Evolutionary conservation across 78 protist species (phyloP), one percentile per base, ranked within the genome.

Genomic region (Goniomonas avonlea): DNA sequence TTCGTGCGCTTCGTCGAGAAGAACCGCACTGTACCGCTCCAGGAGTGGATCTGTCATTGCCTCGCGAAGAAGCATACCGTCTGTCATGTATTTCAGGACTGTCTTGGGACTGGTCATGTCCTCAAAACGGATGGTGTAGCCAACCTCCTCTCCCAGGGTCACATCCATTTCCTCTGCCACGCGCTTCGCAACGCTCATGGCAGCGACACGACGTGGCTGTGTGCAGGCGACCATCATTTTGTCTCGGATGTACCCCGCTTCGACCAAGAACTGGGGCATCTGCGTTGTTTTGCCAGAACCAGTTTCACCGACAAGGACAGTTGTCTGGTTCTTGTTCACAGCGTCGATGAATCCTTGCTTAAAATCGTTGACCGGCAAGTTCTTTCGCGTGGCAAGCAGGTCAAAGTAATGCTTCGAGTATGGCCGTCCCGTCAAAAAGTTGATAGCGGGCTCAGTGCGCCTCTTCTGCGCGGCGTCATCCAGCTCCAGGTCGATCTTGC

Each of bases 1-100:
- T 86, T 98, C 99, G 88, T 98, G 99, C 8, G 99, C 99, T 80
- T 98, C 99, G 83, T 98, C 99, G 32, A 98, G 83, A 3, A 98
- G 84, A n/a, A 98, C 82, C 61, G 15, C 59, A 40, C 31, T 23
- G 80, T 93, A 95, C 29, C 88, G 59, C 37, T 53, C 48, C 48
- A 96, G 90, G 37, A 65, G 39, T 18, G 99, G 98, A 75, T 96
- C 99, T 4, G 41, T 43, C 97, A 94, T 91, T 31, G 98, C 92
- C 86, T 96, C 99, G 18, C 99, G 84, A 23, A 98, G 89, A 0
- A 98, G 89, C 98, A 98, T 96, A 76, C 99, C 98, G 68, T 95
- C 99, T 0, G 97, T 93, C 82, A 82, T 37, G 63, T 85, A 90
- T 73, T 43, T 0, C 35, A 31, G 61, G 37, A 70, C 25, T 5